phyloP scores from a whole-genome alignment of 2,329 filamentous ascomycete genomes.

The Elsinoe fawcettii region DNA sequence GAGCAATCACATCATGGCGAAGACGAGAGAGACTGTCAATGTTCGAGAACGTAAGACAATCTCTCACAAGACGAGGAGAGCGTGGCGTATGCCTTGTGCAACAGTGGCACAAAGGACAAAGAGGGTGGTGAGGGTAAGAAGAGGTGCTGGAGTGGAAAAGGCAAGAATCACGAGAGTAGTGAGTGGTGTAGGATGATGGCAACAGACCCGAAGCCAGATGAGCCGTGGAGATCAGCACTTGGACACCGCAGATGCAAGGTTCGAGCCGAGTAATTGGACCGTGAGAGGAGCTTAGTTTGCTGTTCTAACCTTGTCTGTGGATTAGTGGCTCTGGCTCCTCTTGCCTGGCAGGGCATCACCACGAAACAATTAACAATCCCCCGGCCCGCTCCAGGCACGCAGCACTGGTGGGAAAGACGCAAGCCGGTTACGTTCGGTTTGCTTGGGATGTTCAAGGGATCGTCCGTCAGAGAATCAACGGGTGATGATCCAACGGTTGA shows the following conservation, averaged over 20 bases:
- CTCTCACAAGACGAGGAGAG: not conserved
- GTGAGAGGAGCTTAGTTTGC: constrained; percentile 10
- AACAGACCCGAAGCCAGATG: constrained; percentile 11
- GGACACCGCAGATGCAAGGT: constrained; percentile 13
- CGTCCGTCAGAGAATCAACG: constrained; percentile 8
- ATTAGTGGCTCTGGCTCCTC: not conserved
- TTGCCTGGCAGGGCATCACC: not conserved
- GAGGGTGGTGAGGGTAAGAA: not conserved
- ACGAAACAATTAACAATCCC: constrained; percentile 1
- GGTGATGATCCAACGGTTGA: constrained; percentile 8
- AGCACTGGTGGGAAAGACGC: not conserved
- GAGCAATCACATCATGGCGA: constrained; percentile 14
- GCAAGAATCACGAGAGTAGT: constrained; percentile 12
- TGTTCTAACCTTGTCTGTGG: not conserved
- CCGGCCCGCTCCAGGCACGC: constrained; percentile 1
- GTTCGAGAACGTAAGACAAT: not conserved
- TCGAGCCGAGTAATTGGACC: constrained; percentile 15
- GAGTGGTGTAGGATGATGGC: not conserved
- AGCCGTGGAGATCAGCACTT: constrained; percentile 14
- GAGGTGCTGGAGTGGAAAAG: not conserved
- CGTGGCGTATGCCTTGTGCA: not conserved
- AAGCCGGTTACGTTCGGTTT: constrained; percentile 10
- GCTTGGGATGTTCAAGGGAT: constrained; percentile 8
- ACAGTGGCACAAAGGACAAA: not conserved
- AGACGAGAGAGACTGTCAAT: not conserved